Percentiles rank a stretch among this genome's conserved stretches.
Conservation (phyloP, 768 basidiomycete species). For the Mrakia frigida region DNA sequence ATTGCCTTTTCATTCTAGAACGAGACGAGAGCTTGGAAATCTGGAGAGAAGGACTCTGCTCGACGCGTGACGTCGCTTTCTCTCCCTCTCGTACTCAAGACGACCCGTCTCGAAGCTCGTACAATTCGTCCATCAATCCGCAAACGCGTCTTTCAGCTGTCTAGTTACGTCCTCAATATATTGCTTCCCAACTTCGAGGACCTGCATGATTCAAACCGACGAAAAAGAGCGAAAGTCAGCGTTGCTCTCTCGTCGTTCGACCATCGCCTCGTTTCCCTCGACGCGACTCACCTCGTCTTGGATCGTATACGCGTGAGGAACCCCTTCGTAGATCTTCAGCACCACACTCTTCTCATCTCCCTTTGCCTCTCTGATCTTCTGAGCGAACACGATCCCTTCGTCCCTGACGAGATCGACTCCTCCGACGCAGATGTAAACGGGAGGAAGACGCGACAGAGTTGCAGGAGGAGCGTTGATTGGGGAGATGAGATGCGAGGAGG, state of each 20-base stretch:
- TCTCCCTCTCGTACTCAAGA: no score
- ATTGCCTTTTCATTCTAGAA: no score
- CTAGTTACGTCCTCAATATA: conserved; percentile 2
- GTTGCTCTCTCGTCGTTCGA: neutral
- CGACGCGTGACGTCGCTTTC: no score
- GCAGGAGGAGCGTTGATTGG: neutral
- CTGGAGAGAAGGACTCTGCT: no score
- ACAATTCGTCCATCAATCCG: neutral
- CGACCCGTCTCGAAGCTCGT: neutral
- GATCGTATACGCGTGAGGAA: conserved; percentile 8
- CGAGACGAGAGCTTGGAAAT: no score
- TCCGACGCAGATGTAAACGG: conserved; percentile 1
- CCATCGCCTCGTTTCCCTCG: neutral
- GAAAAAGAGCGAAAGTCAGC: neutral
- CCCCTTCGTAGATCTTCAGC: conserved; percentile 17
- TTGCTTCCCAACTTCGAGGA: neutral
- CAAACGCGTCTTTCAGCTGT: neutral
- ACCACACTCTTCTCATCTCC: neutral
- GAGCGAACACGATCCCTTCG: conserved; percentile 8
- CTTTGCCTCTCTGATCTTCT: neutral
- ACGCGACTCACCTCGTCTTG: conserved; percentile 17
- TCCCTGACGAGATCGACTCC: conserved; percentile 11
- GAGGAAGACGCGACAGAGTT: conserved; percentile 4
- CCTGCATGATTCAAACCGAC: neutral
- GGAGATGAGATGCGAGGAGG: conserved; percentile 6